phyloP scores from a whole-genome alignment of 805 yeast genomes.

The Teunomyces cretensis region DNA sequence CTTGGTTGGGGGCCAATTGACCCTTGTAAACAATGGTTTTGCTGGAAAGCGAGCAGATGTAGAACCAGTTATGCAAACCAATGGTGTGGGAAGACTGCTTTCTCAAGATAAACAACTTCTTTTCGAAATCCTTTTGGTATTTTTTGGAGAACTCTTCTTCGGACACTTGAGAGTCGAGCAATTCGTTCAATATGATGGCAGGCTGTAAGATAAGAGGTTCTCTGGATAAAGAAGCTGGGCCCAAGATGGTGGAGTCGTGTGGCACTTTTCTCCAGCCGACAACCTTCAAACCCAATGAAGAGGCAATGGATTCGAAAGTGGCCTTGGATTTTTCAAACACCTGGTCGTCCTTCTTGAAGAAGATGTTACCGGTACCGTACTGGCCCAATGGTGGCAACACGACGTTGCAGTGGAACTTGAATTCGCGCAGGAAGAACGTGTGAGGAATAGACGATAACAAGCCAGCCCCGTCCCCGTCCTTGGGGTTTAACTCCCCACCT shows the following conservation, averaged over 20 bases:
- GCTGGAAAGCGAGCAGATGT: constrained; percentile 88
- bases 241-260: constrained; percentile 88
- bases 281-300: constrained; percentile 71
- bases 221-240: constrained; percentile 91
- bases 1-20: constrained; percentile 95
- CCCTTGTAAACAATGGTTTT: constrained; percentile 95
- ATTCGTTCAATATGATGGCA: constrained; percentile 63
- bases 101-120: constrained; percentile 79
- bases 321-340: constrained; percentile 67
- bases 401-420: constrained; percentile 64
- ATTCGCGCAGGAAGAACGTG: constrained; percentile 81
- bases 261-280: constrained; percentile 96
- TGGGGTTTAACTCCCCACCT: constrained; percentile 97
- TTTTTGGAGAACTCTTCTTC: constrained; percentile 53
- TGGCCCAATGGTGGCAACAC: constrained; percentile 77
- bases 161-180: constrained; percentile 24
- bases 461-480: constrained; percentile 99
- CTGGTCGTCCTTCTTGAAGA: constrained; percentile 83
- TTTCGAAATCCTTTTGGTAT: constrained; percentile 70
- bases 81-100: constrained; percentile 88
- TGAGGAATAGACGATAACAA: constrained; percentile 91
- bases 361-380: constrained; percentile 93
- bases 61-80: constrained; percentile 96
- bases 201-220: constrained; percentile 94
- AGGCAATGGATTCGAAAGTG: constrained; percentile 81